Evolutionary conservation across 1,284 basidiomycete genomes (phyloP).

Genomic region (Ustilago crameri): DNA sequence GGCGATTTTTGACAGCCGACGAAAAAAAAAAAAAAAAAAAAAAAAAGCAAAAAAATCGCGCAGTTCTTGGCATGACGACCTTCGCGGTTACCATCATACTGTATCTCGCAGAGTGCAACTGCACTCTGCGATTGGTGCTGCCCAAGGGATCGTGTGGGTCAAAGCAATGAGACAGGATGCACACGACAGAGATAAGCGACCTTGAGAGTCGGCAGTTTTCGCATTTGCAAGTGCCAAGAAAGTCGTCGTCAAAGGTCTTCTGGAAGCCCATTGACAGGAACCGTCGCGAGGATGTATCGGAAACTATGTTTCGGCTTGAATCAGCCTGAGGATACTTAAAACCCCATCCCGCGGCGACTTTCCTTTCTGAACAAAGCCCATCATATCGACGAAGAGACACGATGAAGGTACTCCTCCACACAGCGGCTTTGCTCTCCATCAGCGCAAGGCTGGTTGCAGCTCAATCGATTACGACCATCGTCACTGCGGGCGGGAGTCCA

Average conservation of each 20-base stretch:
- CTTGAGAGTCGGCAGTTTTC: too few species aligned
- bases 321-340: slow-evolving; percentile 1
- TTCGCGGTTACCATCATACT: slow-evolving; percentile 3
- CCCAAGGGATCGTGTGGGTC: neutral
- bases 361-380: neutral
- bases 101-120: neutral
- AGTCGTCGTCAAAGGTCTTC: too few species aligned
- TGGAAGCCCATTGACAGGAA: too few species aligned
- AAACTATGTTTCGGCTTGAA: too few species aligned
- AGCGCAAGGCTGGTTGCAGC: neutral
- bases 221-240: too few species aligned
- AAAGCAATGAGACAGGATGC: neutral
- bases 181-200: slow-evolving; percentile 3
- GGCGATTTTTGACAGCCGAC: slow-evolving; percentile 11
- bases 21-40: too few species aligned
- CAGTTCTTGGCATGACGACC: slow-evolving; percentile 17
- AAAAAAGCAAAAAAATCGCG: too few species aligned
- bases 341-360: neutral
- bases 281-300: too few species aligned
- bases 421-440: slow-evolving; percentile 12
- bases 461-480: slow-evolving; percentile 26
- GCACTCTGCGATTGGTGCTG: neutral
- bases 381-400: too few species aligned
- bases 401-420: slow-evolving; percentile 3
- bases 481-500: slow-evolving; percentile 11